Base-by-base conservation (phyloP, 1,139 yeast genomes). In the Scheffersomyces lignicola region DNA sequence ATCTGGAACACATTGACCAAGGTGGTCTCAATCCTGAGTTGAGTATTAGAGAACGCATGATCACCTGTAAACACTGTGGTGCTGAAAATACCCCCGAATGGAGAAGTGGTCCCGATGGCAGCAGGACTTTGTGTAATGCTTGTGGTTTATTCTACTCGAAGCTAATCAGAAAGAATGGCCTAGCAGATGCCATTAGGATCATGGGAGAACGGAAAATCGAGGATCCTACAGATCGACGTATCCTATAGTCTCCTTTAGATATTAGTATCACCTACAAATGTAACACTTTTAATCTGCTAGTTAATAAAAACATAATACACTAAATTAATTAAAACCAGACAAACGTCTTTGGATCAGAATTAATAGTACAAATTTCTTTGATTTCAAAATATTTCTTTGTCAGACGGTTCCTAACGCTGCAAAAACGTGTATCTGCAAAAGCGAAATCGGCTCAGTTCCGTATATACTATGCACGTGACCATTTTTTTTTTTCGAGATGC, bases 41-140 rank as follows among this genome's bases (percentile, higher is more conserved):
- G 14, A 50, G 54, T 30, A 14, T 40, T 15, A 43, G 44, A 31
- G 40, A 45, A 18, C 47, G 43, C 3, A 29, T 29, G 25, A 34
- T 44, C 13, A 37, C 39, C 12, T 62, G 68, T 36, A 49, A 45
- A 17, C 68, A 62, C 38, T 62, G 68, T 45, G 49, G 51, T 7
- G 44, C 58, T 1, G 45, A 42, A 17, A 62, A 60, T 18, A 68
- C 75, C 0, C 76, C 75, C 1, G 75, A 69, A 46, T 69, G 76
- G 76, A 53, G 76, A 39, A 51, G 69, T 23, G 76, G 75, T 0
- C 75, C 75, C 3, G 59, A 56, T 30, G 74, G 75, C 0, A 60
- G 63, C 24, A 52, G 71, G 21, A 68, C 73, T 0, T 52, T 69
- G 34, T 69, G 76, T 45, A 69, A 69, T 49, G 75, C 76, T 1